Percentiles rank a stretch among this genome's conserved stretches.
phyloP scores from a whole-genome alignment of 2,329 filamentous ascomycete genomes.

The Talaromyces rugulosus region DNA sequence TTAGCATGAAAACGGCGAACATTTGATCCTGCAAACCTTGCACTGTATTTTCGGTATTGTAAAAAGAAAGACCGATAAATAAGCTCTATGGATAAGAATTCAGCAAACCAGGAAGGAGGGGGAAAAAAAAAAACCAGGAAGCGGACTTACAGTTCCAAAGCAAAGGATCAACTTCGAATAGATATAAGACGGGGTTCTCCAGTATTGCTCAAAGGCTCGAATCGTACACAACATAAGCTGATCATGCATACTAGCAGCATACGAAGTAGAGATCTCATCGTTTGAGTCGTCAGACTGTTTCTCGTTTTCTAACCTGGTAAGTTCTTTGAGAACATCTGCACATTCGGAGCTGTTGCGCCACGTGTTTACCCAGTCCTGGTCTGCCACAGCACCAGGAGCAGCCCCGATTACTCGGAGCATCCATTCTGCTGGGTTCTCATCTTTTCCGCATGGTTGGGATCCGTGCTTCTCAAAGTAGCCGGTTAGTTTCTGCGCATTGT shows the following conservation, averaged over 20 bases:
- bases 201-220: slow-evolving; percentile 85
- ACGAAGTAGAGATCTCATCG: not conserved
- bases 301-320: not conserved
- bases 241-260: slow-evolving; percentile 35
- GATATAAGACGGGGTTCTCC: slow-evolving; percentile 80
- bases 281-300: not conserved
- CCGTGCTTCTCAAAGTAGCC: slow-evolving; percentile 63
- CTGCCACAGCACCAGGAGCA: slow-evolving; percentile 18
- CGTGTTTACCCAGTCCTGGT: not conserved
- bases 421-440: slow-evolving; percentile 70
- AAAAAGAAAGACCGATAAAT: slow-evolving; percentile 81
- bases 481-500: slow-evolving; percentile 52
- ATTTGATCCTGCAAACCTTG: slow-evolving; percentile 83
- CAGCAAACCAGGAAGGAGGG: too few relatives aligned
- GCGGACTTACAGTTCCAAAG: slow-evolving; percentile 23
- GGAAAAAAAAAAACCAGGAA: too few relatives aligned
- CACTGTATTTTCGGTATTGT: slow-evolving; percentile 64
- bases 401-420: slow-evolving; percentile 56
- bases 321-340: not conserved
- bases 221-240: slow-evolving; percentile 64
- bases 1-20: slow-evolving; percentile 79
- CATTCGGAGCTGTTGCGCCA: not conserved
- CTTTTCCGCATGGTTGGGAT: slow-evolving; percentile 51
- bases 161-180: slow-evolving; percentile 73
- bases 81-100: slow-evolving; percentile 12